Evolutionary conservation across 2,329 filamentous ascomycete genomes (phyloP).

Genomic region (Neonectria hederae): DNA sequence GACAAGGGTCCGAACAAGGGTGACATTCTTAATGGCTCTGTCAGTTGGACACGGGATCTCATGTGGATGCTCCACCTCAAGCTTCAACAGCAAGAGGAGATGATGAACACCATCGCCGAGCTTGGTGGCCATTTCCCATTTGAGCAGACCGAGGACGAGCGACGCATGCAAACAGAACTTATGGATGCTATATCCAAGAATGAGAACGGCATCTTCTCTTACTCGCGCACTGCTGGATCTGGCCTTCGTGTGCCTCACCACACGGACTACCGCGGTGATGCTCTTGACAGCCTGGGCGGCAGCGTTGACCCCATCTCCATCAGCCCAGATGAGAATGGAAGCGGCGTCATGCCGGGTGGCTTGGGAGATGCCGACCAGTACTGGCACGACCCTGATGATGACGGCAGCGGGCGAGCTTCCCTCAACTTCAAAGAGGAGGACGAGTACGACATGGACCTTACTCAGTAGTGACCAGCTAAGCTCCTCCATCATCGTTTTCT

Average conservation of each 20-base stretch:
- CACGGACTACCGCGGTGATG: constrained; percentile 89
- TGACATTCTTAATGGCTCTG: constrained; percentile 95
- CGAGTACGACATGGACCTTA: constrained; percentile 86
- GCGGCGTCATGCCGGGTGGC: constrained; percentile 53
- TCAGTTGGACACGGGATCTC: constrained; percentile 95
- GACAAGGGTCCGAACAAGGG: constrained; percentile 99
- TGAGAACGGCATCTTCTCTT: constrained; percentile 77
- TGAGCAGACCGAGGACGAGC: constrained; percentile 88
- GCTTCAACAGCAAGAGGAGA: constrained; percentile 87
- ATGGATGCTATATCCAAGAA: constrained; percentile 87
- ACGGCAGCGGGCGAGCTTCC: constrained; percentile 71
- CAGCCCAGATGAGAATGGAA: constrained; percentile 53
- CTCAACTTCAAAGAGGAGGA: constrained; percentile 94
- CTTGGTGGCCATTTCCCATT: constrained; percentile 82
- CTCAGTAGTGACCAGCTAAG: constrained; percentile 40
- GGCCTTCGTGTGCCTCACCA: constrained; percentile 92
- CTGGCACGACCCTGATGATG: constrained; percentile 76
- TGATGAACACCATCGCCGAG: constrained; percentile 77
- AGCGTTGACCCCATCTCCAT: constrained; percentile 50
- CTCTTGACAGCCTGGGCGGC: constrained; percentile 62
- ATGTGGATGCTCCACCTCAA: constrained; percentile 97
- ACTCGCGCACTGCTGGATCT: constrained; percentile 83
- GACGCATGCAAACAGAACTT: constrained; percentile 93
- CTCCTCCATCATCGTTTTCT: constrained; percentile 12
- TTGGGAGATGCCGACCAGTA: constrained; percentile 64